Evolutionary conservation across 768 basidiomycete genomes (phyloP).

Genomic region (Agrocybe pediades): DNA sequence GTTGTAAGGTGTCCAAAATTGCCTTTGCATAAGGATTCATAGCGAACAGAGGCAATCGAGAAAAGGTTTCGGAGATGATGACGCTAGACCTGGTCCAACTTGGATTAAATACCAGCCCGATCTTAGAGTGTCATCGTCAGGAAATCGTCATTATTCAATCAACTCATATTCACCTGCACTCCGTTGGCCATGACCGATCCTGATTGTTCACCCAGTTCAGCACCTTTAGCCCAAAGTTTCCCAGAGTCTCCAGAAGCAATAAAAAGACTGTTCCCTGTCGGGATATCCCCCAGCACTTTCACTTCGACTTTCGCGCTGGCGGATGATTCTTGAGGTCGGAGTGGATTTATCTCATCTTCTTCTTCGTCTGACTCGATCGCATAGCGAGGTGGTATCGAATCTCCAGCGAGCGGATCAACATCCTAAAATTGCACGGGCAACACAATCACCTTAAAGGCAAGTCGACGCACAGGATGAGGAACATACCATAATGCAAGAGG

Average conservation of each 20-base stretch:
- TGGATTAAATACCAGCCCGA: conserved; percentile 53
- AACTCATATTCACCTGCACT: conserved; percentile 37
- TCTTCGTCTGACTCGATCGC: conserved; percentile 72
- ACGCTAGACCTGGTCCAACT: conserved; percentile 47
- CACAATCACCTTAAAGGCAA: neutral
- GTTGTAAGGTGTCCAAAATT: conserved; percentile 44
- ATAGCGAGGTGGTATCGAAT: conserved; percentile 58
- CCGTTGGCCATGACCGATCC: conserved; percentile 48
- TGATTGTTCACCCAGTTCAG: conserved; percentile 50
- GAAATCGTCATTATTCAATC: neutral
- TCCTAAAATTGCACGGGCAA: conserved; percentile 38
- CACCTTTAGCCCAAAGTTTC: conserved; percentile 52
- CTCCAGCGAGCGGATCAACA: conserved; percentile 51
- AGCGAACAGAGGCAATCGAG: conserved; percentile 48
- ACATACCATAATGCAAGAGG: too few species aligned
- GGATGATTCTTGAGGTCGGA: conserved; percentile 14
- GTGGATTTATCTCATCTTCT: conserved; percentile 58
- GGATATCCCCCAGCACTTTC: conserved; percentile 38
- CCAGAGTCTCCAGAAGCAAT: conserved; percentile 50
- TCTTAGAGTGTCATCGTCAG: conserved; percentile 29
- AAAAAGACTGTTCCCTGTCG: conserved; percentile 32
- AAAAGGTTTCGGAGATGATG: conserved; percentile 53
- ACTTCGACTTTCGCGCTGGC: conserved; percentile 26
- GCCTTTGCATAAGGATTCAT: conserved; percentile 50
- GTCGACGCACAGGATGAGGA: too few species aligned